Conservation (phyloP, 192 early-diverging fungal species). For the Rhizoclosmatium sp. region DNA sequence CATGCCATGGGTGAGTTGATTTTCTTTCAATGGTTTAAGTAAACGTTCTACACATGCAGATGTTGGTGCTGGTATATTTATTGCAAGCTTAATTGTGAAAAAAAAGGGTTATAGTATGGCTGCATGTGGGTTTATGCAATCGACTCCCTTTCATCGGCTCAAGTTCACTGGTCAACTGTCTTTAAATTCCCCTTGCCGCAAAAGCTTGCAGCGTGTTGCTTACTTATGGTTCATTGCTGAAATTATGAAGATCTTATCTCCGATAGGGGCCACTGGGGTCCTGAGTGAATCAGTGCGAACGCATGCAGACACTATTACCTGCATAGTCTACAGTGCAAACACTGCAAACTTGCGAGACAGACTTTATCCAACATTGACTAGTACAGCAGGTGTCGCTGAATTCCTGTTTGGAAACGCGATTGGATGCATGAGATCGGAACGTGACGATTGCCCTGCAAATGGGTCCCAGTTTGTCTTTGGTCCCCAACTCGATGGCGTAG, state of each 20-base stretch:
- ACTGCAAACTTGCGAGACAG: background rate
- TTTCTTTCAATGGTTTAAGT: background rate
- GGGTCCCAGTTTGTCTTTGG: constrained; percentile 22
- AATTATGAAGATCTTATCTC: constrained; percentile 26
- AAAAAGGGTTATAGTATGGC: constrained; percentile 38
- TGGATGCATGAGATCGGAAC: constrained; percentile 36
- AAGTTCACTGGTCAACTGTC: constrained; percentile 23
- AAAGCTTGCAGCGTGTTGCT: constrained; percentile 25
- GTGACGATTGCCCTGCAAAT: constrained; percentile 2
- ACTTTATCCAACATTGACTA: constrained; percentile 28
- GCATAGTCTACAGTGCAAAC: constrained; percentile 9
- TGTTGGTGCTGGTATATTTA: constrained; percentile 11
- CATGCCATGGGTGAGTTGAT: constrained; percentile 11
- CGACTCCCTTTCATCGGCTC: constrained; percentile 8
- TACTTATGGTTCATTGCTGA: constrained; percentile 27
- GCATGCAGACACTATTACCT: constrained; percentile 5
- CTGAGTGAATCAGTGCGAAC: constrained; percentile 7
- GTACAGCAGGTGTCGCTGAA: constrained; percentile 25
- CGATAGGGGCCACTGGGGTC: constrained; percentile 28
- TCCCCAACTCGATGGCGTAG: constrained; percentile 24
- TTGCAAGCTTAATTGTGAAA: background rate
- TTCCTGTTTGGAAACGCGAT: constrained; percentile 31
- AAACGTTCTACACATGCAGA: background rate
- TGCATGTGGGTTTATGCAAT: constrained; percentile 33
- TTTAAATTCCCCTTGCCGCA: constrained; percentile 29